Evolutionary conservation across 164 flowering plant genomes (phyloP).

Genomic region (Buxus sempervirens): DNA sequence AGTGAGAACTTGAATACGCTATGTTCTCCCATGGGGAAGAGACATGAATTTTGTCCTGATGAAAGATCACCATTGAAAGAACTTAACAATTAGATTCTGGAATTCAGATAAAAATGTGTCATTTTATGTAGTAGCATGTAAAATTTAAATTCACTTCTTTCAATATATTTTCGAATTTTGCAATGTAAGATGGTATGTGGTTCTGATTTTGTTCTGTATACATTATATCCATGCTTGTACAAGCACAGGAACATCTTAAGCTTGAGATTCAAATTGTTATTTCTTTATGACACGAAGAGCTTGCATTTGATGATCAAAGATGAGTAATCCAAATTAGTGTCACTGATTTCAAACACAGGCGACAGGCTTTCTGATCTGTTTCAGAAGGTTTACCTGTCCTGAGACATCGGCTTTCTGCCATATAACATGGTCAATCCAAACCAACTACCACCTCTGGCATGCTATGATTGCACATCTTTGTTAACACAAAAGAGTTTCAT

Average conservation of each 20-base stretch:
- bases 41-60: slow-evolving; percentile 10
- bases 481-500: too few relatives aligned
- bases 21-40: slow-evolving; percentile 13
- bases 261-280: neutral
- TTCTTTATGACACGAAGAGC: too few relatives aligned
- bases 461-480: too few relatives aligned
- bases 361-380: too few relatives aligned
- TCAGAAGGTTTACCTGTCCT: too few relatives aligned
- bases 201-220: neutral
- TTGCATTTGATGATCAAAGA: too few relatives aligned
- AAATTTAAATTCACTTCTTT: neutral
- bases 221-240: neutral
- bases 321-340: too few relatives aligned
- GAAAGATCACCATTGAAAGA: slow-evolving; percentile 36
- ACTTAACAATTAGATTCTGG: slow-evolving; percentile 13
- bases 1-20: slow-evolving; percentile 8
- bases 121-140: neutral
- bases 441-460: too few relatives aligned
- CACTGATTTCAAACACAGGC: too few relatives aligned
- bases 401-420: too few relatives aligned
- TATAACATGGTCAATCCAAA: too few relatives aligned
- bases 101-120: neutral
- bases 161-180: neutral
- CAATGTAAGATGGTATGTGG: neutral
- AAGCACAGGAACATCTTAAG: neutral